Conservation (phyloP, 257 asterid genomes). For the Solanum paucissectum region DNA sequence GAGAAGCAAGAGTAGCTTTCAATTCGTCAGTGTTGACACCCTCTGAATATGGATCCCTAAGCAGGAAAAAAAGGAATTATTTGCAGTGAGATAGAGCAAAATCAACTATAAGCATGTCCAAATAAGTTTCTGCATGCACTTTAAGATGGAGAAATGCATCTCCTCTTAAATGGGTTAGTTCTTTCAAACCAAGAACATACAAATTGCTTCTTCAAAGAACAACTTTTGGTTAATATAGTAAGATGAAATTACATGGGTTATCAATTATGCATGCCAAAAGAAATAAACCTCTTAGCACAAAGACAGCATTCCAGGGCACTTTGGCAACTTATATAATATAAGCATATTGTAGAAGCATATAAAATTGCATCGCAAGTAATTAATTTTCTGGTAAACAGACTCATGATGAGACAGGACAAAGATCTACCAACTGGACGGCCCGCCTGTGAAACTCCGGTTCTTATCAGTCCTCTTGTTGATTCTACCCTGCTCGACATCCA, state of each 20-base stretch:
- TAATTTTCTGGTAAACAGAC: neutral
- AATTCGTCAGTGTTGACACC: conserved; percentile 50
- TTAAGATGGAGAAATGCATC: neutral
- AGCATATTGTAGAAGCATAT: neutral
- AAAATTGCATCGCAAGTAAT: neutral
- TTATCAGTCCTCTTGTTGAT: conserved; percentile 25
- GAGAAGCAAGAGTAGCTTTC: conserved; percentile 65
- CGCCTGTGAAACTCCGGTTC: conserved; percentile 37
- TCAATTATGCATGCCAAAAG: neutral
- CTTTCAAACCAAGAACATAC: conserved; percentile 1
- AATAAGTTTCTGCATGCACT: neutral
- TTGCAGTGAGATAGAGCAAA: neutral
- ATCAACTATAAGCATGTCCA: neutral
- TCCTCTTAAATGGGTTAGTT: neutral
- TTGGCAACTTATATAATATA: neutral
- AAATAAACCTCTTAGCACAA: neutral
- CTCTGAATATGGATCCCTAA: conserved; percentile 70
- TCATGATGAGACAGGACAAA: neutral
- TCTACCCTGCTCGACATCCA: conserved; percentile 47
- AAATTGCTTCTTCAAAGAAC: neutral
- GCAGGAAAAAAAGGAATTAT: neutral
- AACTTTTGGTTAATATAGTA: neutral
- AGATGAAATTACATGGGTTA: neutral
- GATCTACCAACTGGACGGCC: conserved; percentile 64
- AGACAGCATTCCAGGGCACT: neutral